Evolutionary conservation across 495 filamentous ascomycete genomes (phyloP).

Genomic region (Astrothelium macrocarpum): DNA sequence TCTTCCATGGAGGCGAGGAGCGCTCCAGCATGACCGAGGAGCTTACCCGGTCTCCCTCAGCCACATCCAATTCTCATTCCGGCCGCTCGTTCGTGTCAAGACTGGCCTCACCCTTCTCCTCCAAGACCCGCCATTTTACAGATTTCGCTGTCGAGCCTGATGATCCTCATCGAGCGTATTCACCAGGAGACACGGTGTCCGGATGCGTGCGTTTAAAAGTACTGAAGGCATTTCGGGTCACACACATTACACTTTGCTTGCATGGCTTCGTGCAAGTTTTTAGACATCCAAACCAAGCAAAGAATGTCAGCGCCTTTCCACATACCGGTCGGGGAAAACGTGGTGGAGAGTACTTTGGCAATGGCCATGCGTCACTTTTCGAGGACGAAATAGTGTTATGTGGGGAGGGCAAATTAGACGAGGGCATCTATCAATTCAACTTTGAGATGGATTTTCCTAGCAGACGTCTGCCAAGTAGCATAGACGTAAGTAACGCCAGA

Average conservation of each 20-base stretch:
- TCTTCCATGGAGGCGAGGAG: slow-evolving; percentile 9
- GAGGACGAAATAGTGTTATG: slow-evolving; percentile 85
- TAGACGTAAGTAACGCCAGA: slow-evolving; percentile 59
- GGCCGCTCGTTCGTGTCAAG: slow-evolving; percentile 45
- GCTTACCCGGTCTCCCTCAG: slow-evolving; percentile 19
- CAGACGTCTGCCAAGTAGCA: slow-evolving; percentile 79
- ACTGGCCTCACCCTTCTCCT: slow-evolving; percentile 51
- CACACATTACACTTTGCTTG: slow-evolving; percentile 78
- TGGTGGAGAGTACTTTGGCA: slow-evolving; percentile 61
- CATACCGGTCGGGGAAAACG: slow-evolving; percentile 47
- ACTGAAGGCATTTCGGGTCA: slow-evolving; percentile 73
- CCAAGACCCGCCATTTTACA: slow-evolving; percentile 61
- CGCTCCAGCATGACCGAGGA: slow-evolving; percentile 30
- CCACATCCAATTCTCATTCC: slow-evolving; percentile 15
- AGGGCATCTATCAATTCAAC: slow-evolving; percentile 82
- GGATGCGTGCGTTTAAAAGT: slow-evolving; percentile 76
- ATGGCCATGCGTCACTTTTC: slow-evolving; percentile 78
- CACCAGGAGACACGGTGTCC: slow-evolving; percentile 52
- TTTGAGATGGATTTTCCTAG: slow-evolving; percentile 76
- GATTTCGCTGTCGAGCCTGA: slow-evolving; percentile 76
- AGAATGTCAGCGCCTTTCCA: slow-evolving; percentile 45
- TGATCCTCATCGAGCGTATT: slow-evolving; percentile 83
- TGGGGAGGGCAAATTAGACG: slow-evolving; percentile 77
- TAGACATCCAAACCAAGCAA: slow-evolving; percentile 58
- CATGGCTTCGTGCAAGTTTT: slow-evolving; percentile 86